A percentile compares a stretch with the other conserved stretches of the same genome.
phyloP scores from a whole-genome alignment of 2,329 filamentous ascomycete species.

The Orbilia quercus region DNA sequence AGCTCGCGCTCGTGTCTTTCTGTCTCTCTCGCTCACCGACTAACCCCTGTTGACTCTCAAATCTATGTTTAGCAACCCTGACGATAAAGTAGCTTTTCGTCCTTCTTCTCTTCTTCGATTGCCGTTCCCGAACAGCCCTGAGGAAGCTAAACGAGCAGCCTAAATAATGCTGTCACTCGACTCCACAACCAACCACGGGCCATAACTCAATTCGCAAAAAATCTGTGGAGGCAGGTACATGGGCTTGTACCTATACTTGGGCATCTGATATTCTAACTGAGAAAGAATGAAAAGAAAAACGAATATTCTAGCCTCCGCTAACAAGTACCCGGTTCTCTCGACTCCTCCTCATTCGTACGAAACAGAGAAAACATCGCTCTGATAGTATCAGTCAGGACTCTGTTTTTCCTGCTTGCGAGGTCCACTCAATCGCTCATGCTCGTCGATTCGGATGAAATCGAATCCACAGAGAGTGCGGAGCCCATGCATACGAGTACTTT shows the following conservation, averaged over 20 bases:
- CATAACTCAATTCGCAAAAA: constrained; percentile 27
- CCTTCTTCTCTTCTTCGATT: constrained; percentile 53
- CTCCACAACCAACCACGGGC: constrained; percentile 22
- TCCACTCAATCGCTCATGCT: constrained; percentile 5
- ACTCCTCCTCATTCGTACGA: constrained; percentile 41
- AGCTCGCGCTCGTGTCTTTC: too few relatives aligned
- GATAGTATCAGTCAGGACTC: constrained; percentile 31
- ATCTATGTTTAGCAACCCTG: constrained; percentile 55
- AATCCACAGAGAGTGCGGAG: constrained; percentile 40
- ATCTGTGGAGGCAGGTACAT: constrained; percentile 44
- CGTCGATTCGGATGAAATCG: constrained; percentile 50
- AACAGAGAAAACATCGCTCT: constrained; percentile 16
- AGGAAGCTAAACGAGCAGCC: constrained; percentile 50
- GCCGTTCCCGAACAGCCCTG: constrained; percentile 52
- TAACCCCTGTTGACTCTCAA: constrained; percentile 31
- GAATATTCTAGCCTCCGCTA: background rate
- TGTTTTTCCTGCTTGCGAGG: background rate
- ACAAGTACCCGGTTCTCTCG: constrained; percentile 22
- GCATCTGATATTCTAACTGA: constrained; percentile 19
- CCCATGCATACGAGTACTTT: constrained; percentile 53
- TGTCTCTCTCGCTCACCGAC: constrained; percentile 15
- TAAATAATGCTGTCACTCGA: constrained; percentile 53
- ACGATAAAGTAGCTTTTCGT: constrained; percentile 28
- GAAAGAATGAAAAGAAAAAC: constrained; percentile 16
- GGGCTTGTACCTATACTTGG: constrained; percentile 44